A percentile compares a stretch with the other conserved stretches of the same genome.
These are phyloP conservation scores for Eucalyptus pumila DNA, from an alignment of 345 rosid species.

Conservation along the genomic window DNA sequence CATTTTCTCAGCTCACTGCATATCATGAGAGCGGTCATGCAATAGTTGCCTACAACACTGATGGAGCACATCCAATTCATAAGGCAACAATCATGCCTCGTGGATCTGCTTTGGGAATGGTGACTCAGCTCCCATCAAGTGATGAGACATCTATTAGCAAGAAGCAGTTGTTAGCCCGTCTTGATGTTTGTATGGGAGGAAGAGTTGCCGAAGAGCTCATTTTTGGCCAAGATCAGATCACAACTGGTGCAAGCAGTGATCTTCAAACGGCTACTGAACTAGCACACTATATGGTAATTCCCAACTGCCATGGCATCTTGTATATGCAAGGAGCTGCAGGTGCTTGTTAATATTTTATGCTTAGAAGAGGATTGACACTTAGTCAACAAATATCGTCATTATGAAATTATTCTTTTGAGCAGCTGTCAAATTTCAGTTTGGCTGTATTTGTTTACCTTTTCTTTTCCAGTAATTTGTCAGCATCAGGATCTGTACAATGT, in stretches of 20 bases:
- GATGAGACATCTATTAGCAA: slow-evolving; percentile 97
- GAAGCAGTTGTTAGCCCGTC: slow-evolving; percentile 89
- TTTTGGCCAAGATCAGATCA: slow-evolving; percentile 78
- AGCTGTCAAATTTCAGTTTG: not conserved
- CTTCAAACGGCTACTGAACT: slow-evolving; percentile 87
- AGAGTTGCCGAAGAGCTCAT: slow-evolving; percentile 98
- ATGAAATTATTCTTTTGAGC: not conserved
- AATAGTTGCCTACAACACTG: slow-evolving; percentile 81
- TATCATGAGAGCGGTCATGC: slow-evolving; percentile 99
- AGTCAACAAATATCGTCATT: not conserved
- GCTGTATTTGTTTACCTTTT: not conserved
- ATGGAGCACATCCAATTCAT: slow-evolving; percentile 94
- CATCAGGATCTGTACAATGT: not conserved
- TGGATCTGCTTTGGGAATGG: slow-evolving; percentile 98
- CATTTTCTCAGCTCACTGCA: slow-evolving; percentile 68
- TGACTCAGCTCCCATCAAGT: slow-evolving; percentile 88
- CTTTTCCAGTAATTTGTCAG: not conserved
- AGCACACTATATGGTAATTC: slow-evolving; percentile 80
- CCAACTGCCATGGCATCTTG: not conserved
- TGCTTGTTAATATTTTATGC: not conserved
- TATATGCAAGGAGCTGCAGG: not conserved
- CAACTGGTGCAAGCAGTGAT: slow-evolving; percentile 98
- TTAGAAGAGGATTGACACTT: not conserved
- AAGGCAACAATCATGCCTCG: slow-evolving; percentile 98
- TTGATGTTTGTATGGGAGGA: slow-evolving; percentile 99